Conservation (phyloP, 2,329 filamentous ascomycete species). For the Leptosphaerulina australis region DNA sequence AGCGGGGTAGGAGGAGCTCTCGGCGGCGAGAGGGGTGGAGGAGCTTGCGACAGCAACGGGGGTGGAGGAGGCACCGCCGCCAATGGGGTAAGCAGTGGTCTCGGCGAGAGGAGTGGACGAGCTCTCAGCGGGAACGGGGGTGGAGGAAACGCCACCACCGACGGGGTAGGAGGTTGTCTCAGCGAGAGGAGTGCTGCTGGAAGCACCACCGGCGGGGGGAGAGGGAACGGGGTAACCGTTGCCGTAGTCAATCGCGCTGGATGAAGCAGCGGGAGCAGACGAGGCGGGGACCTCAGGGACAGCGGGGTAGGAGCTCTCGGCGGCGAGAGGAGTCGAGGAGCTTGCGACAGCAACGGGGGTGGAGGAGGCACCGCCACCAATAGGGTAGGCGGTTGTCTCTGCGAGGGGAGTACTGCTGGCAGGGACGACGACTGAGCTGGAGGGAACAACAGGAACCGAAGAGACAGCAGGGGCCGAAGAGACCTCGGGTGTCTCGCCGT, state of each 20-base stretch:
- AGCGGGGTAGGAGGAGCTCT: slow-evolving; percentile 17
- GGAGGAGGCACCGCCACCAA: slow-evolving; percentile 8
- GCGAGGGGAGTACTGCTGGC: slow-evolving; percentile 2
- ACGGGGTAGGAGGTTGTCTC: background rate
- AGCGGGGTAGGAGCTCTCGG: slow-evolving; percentile 9
- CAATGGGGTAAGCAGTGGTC: slow-evolving; percentile 4
- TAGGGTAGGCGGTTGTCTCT: background rate
- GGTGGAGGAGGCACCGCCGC: slow-evolving; percentile 8
- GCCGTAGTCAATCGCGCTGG: slow-evolving; percentile 10
- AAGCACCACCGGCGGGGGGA: slow-evolving; percentile 2
- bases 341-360: background rate
- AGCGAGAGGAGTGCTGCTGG: slow-evolving; percentile 3
- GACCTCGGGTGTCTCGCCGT: slow-evolving; percentile 17
- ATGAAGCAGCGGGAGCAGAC: slow-evolving; percentile 9
- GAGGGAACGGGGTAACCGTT: slow-evolving; percentile 8
- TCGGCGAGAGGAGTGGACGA: slow-evolving; percentile 13
- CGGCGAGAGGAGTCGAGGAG: slow-evolving; percentile 17
- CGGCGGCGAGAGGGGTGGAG: slow-evolving; percentile 16
- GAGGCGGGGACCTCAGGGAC: background rate
- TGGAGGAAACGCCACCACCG: slow-evolving; percentile 3
- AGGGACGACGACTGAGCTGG: background rate
- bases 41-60: slow-evolving; percentile 10
- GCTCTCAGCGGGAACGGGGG: slow-evolving; percentile 12
- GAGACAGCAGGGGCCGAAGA: slow-evolving; percentile 12
- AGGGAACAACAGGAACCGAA: slow-evolving; percentile 5